Base-by-base conservation (phyloP, 768 basidiomycete species). In the Sistotremastrum suecicum region DNA sequence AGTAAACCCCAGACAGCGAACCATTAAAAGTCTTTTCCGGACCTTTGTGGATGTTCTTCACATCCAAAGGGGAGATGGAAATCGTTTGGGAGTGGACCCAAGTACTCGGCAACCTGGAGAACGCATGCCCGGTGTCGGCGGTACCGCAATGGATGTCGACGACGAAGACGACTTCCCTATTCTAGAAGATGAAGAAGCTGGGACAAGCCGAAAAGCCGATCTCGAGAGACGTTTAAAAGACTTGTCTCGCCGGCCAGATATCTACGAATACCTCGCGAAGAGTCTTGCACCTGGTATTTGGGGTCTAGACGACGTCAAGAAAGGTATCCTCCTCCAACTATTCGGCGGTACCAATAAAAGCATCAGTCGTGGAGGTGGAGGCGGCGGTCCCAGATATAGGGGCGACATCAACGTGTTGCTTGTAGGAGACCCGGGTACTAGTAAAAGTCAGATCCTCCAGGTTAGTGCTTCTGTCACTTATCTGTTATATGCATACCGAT, bases 231-330 rank as follows among this genome's bases (percentile, higher is more conserved):
- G 78, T 55, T 63, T 98, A 34, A 65, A 72, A 42, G 76, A 82
- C 36, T 71, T 95, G 32, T 83, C 84, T 54, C 62, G 71, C 51
- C 64, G 75, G 46, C 75, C 77, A 11, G 91, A 95, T 60, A 67
- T 98, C 31, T 98, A 98, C 59, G 87, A 89, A 1, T 65, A 86
- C 30, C 70, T 98, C 4, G 67, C 91, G 5, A 69, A 83, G 11
- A 88, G 83, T 2, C 72, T 99, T 46, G 94, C 92, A 1, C 95
- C 95, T 10, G 85, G 81, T 34, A 95, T 99, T 52, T 98, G 88
- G 81, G 86, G 89, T 60, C 83, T 98, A 86, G 92, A 98, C 29
- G 95, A 99, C 58, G 90, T 98, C 48, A 99, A 99, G 68, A 97
- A 98, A 68, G 95, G 95, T 0, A 95, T 98, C 44, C 60, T 99